phyloP scores from a whole-genome alignment of 345 rosid species.

The Gossypium bickii region DNA sequence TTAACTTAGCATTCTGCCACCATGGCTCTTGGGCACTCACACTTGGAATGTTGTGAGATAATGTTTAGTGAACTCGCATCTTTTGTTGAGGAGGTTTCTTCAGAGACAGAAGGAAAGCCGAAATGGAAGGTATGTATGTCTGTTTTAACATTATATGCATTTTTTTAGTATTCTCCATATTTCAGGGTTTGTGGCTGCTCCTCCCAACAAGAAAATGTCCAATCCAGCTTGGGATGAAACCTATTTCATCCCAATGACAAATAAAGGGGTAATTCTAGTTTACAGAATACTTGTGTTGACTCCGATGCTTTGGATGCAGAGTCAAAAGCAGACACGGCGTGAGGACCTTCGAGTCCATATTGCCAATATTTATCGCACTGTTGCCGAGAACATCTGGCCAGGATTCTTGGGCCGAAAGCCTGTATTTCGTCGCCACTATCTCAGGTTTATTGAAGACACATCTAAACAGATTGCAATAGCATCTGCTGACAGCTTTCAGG shows the following conservation, averaged over 20 bases:
- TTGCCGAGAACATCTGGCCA: conserved; percentile 97
- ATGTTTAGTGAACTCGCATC: conserved; percentile 89
- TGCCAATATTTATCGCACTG: conserved; percentile 83
- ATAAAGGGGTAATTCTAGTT: background rate
- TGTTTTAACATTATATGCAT: background rate
- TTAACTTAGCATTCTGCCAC: conserved; percentile 81
- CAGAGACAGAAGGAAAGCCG: conserved; percentile 85
- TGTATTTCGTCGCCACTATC: conserved; percentile 82
- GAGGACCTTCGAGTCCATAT: conserved; percentile 88
- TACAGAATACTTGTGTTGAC: background rate
- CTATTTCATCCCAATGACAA: background rate
- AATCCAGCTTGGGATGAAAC: background rate
- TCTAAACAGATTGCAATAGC: conserved; percentile 55
- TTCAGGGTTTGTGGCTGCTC: background rate
- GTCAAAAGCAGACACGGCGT: conserved; percentile 77
- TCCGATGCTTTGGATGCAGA: conserved; percentile 38
- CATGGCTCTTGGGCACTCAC: conserved; percentile 97
- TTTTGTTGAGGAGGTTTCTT: conserved; percentile 88
- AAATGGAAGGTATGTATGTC: conserved; percentile 80
- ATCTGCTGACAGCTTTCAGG: conserved; percentile 77
- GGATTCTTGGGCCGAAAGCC: conserved; percentile 83
- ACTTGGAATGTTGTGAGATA: conserved; percentile 92
- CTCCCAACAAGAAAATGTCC: background rate
- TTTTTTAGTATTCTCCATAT: background rate
- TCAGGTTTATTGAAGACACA: conserved; percentile 86